Evolutionary conservation across 1,139 yeast genomes (phyloP), one percentile per base, ranked within the genome.

Genomic region (Geotrichum klebahnii): DNA sequence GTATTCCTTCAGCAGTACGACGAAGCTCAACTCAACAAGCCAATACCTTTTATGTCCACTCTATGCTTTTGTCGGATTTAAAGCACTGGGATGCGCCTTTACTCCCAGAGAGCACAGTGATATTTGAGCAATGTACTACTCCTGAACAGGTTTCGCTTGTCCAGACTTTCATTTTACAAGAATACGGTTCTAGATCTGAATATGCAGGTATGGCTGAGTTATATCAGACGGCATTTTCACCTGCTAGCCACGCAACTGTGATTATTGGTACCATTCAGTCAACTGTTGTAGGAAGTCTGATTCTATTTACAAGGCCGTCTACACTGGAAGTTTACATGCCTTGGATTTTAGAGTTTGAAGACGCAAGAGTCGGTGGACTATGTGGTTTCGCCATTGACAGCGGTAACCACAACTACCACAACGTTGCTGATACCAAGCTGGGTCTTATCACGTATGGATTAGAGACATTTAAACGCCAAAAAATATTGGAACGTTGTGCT

Each of bases 321-420:
- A 69, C 67, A 44, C 57, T 81, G 10, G 70, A 81, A 10, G 72
- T 71, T 50, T 77, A 69, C 60, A 79, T 69, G 62, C 84, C 85
- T 9, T 78, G 79, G 59, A 69, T 72, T 43, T 60, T 66, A 16
- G 66, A 62, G 53, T 64, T 62, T 53, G 63, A 57, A 29, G 61
- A 63, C 39, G 66, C 67, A 12, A 56, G 66, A 23, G 69, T 78
- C 20, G 83, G 83, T 9, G 82, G 80, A 1, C 68, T 81, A 14
- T 69, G 80, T 29, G 82, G 81, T 1, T 74, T 81, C 0, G 70
- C 80, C 6, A 29, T n/a, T 36, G 24, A 29, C 40, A 3, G 19
- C 75, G 79, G 10, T 12, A 12, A 12, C 9, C 31, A 9, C 31
- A 9, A 12, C 31, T 9, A 12, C 9, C 31, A 9, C 31, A 28